Evolutionary conservation across 306 rosid genomes (phyloP), one percentile per base, ranked within the genome.

Genomic region (Fagus crenata): DNA sequence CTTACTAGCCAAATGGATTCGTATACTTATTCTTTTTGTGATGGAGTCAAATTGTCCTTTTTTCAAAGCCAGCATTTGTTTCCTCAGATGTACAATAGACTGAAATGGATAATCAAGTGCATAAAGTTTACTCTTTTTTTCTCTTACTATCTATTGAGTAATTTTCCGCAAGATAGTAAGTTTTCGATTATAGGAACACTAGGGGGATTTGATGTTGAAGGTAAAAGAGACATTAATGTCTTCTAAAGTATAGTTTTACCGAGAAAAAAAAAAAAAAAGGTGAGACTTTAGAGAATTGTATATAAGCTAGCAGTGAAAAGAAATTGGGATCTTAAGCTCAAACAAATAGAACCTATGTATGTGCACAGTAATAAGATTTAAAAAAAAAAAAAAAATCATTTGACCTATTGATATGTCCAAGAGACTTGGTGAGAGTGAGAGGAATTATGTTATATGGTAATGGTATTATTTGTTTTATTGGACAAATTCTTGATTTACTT

Each of bases 11-110:
- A 22, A 22, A 22, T 22, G 28, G 28, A 22, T 22, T 22, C 0
- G 28, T 22, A 22, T 22, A 22, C 28, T 22, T 22, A 22, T 22
- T 22, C 28, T 22, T 22, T 22, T 22, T 22, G 28, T 22, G 28
- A 22, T 22, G 28, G 28, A 22, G 28, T 22, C 28, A 22, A 22
- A 22, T 22, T 22, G 28, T 22, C 28, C 28, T 22, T 22, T 22
- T 22, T 22, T 7, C 32, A 9, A 36, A 32, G 32, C 63, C n/a
- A 49, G 31, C 69, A 73, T 43, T 73, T 67, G 37, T 63, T 79
- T 80, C 51, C 53, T 68, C 67, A 31, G 76, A 37, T 68, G 32
- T 55, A 54, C 71, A 39, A 32, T 67, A 36, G 78, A 49, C 28
- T 63, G 9, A 56, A 73, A 72, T 35, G 80, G 22, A 46, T 35